A percentile compares a stretch with the other conserved stretches of the same genome.
These are phyloP conservation scores for Aspergillus tanneri DNA, from an alignment of 2,329 filamentous ascomycete genomes.

Conservation along the genomic window DNA sequence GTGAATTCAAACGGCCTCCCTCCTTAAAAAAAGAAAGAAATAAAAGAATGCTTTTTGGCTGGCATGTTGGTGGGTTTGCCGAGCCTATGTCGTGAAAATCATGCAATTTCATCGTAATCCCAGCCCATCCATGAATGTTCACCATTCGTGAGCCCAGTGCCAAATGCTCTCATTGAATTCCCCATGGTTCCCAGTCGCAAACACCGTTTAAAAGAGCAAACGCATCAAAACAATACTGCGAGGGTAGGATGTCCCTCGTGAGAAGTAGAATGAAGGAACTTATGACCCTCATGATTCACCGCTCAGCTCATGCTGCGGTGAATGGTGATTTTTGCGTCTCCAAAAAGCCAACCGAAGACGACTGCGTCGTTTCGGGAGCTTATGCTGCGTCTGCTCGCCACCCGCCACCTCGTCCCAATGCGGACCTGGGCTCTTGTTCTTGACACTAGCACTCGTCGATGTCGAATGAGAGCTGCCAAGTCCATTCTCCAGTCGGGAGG, in stretches of 20 bases:
- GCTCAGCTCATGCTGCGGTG: conserved; percentile 31
- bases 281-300: conserved; percentile 31
- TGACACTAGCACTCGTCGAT: conserved; percentile 26
- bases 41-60: neutral
- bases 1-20: neutral
- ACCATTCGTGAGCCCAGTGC: conserved; percentile 3
- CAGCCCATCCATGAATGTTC: conserved; percentile 22
- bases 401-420: conserved; percentile 23
- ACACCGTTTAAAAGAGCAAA: conserved; percentile 16
- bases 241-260: conserved; percentile 3
- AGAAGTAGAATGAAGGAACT: conserved; percentile 10
- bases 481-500: conserved; percentile 23
- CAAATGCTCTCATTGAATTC: conserved; percentile 7
- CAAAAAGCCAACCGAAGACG: conserved; percentile 44
- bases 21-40: neutral
- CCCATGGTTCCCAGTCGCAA: conserved; percentile 15
- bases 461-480: conserved; percentile 31
- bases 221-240: conserved; percentile 19
- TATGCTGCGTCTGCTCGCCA: conserved; percentile 21
- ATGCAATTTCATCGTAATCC: conserved; percentile 29
- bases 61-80: conserved; percentile 13
- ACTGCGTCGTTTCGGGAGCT: conserved; percentile 39
- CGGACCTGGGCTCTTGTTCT: conserved; percentile 22
- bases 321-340: conserved; percentile 36
- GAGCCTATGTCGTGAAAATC: conserved; percentile 31